phyloP scores from a whole-genome alignment of 2,329 filamentous ascomycete species.

The Diaporthe sp. region DNA sequence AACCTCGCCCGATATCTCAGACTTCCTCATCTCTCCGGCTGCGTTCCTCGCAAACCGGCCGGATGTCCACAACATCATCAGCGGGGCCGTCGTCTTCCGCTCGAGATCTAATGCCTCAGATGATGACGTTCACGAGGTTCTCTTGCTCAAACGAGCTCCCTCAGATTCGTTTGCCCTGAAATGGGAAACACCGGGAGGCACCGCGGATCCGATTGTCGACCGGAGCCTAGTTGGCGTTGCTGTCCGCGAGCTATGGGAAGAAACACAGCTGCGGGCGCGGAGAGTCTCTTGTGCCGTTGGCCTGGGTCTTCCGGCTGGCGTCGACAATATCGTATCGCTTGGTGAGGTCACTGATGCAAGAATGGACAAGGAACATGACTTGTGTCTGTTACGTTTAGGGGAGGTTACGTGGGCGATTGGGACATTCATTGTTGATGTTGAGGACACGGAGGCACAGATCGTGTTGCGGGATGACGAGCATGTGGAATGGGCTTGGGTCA shows the following conservation, averaged over 20 bases:
- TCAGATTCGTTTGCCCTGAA: neutral
- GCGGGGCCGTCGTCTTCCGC: neutral
- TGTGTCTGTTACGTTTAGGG: neutral
- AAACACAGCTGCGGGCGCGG: neutral
- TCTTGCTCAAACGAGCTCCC: neutral
- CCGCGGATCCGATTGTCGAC: neutral
- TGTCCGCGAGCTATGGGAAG: neutral
- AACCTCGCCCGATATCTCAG: neutral
- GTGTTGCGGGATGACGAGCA: neutral
- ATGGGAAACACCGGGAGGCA: neutral
- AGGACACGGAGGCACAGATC: neutral
- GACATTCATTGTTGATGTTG: neutral
- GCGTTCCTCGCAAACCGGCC: neutral
- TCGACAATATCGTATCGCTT: neutral
- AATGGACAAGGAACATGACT: neutral
- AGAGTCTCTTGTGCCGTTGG: neutral
- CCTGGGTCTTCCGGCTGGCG: neutral
- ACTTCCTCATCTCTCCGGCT: neutral
- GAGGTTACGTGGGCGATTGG: neutral
- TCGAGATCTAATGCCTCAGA: neutral
- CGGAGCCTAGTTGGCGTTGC: neutral
- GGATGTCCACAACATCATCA: neutral
- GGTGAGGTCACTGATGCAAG: neutral
- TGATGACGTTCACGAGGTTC: neutral
- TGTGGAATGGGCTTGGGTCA: neutral